These are phyloP conservation scores for Patellifolia procumbens DNA, from an alignment of 179 eudicot species.

Conservation along the genomic window DNA sequence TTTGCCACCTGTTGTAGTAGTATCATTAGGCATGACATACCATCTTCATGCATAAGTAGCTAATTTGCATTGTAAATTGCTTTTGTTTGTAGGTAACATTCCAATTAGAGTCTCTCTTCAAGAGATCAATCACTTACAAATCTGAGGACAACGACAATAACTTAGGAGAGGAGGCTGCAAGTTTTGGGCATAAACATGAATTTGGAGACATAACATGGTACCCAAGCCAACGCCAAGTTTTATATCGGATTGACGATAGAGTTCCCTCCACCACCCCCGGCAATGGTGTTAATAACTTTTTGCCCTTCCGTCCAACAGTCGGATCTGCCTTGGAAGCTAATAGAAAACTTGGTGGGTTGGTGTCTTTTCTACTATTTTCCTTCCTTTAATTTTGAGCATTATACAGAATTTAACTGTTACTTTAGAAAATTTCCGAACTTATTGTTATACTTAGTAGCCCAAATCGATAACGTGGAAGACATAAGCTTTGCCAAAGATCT, in stretches of 20 bases:
- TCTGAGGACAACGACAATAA: conserved; percentile 40
- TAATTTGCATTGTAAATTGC: no score
- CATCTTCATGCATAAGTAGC: no score
- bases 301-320: conserved; percentile 37
- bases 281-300: conserved; percentile 48
- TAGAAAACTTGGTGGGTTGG: conserved; percentile 44
- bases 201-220: conserved; percentile 70
- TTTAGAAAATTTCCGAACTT: no score
- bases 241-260: conserved; percentile 60
- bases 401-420: no score
- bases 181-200: conserved; percentile 57
- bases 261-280: conserved; percentile 44
- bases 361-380: neutral
- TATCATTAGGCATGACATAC: no score
- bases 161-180: conserved; percentile 43
- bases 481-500: no score
- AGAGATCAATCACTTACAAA: conserved; percentile 49
- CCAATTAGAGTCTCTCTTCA: conserved; percentile 54
- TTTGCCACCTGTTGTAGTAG: no score
- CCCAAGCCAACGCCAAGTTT: conserved; percentile 53
- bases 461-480: no score
- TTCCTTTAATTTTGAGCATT: no score
- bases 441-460: no score
- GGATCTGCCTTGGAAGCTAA: conserved; percentile 21
- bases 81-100: conserved; percentile 52